A percentile compares a stretch with the other conserved stretches of the same genome.
These are phyloP conservation scores for Solanum chacoense DNA, from an alignment of 305 asterid genomes.

Conservation along the genomic window DNA sequence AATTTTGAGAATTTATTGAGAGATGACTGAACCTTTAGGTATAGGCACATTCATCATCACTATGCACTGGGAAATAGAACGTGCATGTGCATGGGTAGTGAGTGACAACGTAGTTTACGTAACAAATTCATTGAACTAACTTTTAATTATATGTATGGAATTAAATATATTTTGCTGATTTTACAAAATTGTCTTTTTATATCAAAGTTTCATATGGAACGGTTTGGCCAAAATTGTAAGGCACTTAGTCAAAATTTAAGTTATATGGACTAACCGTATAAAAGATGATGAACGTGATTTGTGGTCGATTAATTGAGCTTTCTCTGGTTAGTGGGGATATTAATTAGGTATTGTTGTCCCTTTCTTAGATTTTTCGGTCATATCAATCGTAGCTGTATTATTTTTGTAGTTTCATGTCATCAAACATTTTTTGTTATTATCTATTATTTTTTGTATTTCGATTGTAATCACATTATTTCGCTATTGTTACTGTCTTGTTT, in stretches of 20 bases:
- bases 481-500: background rate
- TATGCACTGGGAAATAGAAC: background rate
- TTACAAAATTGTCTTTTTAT: background rate
- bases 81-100: background rate
- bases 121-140: conserved; percentile 1
- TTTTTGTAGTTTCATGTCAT: background rate
- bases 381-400: background rate
- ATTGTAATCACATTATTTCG: background rate
- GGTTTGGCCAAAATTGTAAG: background rate
- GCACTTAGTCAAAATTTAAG: background rate
- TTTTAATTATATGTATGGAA: background rate
- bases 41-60: background rate
- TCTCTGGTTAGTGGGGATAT: background rate
- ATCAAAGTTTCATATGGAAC: background rate
- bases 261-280: background rate
- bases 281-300: background rate
- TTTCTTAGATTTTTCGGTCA: background rate
- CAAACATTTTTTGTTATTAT: background rate
- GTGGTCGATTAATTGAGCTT: background rate
- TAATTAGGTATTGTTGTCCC: background rate
- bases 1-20: background rate
- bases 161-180: background rate
- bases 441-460: background rate
- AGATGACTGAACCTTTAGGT: background rate
- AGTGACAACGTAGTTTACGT: conserved; percentile 1